Conservation (phyloP, 805 yeast genomes). For the Metschnikowia anglica region DNA sequence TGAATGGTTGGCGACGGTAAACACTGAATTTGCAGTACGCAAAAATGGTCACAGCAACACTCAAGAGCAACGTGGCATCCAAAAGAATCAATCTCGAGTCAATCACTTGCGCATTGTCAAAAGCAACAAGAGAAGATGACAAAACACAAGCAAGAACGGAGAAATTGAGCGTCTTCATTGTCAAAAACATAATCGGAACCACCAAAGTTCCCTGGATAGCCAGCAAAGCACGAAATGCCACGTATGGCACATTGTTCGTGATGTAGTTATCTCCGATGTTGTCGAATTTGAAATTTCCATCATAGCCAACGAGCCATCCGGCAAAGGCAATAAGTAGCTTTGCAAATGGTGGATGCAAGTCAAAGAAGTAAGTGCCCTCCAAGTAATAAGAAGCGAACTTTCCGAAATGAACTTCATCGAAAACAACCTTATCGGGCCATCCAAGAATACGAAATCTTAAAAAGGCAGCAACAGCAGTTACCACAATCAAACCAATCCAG, state of each 20-base stretch:
- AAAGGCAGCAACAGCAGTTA: conserved; percentile 45
- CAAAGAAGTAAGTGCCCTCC: conserved; percentile 90
- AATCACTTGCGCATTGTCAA: conserved; percentile 87
- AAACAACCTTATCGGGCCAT: conserved; percentile 73
- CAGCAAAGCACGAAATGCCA: conserved; percentile 75
- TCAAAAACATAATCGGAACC: conserved; percentile 79
- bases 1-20: conserved; percentile 64
- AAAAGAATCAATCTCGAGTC: conserved; percentile 88
- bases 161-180: conserved; percentile 82
- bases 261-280: conserved; percentile 82
- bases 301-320: conserved; percentile 86
- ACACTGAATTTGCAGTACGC: conserved; percentile 75
- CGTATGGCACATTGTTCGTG: conserved; percentile 77
- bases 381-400: conserved; percentile 83
- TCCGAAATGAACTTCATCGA: conserved; percentile 87
- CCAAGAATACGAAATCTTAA: conserved; percentile 63
- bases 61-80: conserved; percentile 83
- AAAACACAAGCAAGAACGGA: conserved; percentile 76
- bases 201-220: conserved; percentile 82
- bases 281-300: conserved; percentile 90
- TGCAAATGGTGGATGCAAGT: conserved; percentile 97
- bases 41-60: conserved; percentile 79
- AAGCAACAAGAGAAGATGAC: conserved; percentile 70
- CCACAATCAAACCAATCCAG: conserved; percentile 33
- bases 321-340: conserved; percentile 86